Percentiles rank a stretch among this genome's conserved stretches.
phyloP scores from a whole-genome alignment of 176 grass and related monocot species.

The Miscanthus lutarioriparius region DNA sequence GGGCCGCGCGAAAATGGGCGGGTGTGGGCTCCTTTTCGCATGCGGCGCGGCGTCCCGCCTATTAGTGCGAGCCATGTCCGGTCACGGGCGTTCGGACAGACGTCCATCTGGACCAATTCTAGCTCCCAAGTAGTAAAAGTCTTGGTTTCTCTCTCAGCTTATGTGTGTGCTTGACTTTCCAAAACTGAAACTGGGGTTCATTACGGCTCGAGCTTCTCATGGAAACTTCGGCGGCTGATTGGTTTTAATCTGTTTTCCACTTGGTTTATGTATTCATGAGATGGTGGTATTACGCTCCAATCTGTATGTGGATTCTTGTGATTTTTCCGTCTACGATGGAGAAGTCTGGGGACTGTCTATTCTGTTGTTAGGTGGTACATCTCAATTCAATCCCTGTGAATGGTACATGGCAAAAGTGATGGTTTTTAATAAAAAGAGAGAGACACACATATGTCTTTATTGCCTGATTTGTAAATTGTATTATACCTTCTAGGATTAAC shows the following conservation, averaged over 20 bases:
- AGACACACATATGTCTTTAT: not conserved
- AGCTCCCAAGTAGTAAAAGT: no score
- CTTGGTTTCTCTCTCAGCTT: no score
- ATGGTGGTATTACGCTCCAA: not conserved
- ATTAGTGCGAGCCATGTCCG: no score
- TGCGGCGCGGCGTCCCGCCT: no score
- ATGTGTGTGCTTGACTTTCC: slow-evolving; percentile 2
- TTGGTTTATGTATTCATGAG: no score
- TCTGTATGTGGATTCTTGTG: not conserved
- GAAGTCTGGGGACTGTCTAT: not conserved
- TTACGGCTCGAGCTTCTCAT: not conserved
- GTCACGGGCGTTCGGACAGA: no score
- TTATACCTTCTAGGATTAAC: no score
- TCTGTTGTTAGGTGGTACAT: not conserved
- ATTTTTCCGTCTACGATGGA: not conserved
- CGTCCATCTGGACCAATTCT: no score
- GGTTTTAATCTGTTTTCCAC: not conserved
- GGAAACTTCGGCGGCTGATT: not conserved
- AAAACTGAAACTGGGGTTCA: not conserved
- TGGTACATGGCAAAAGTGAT: not conserved
- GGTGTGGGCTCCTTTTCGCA: no score
- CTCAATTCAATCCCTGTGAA: not conserved
- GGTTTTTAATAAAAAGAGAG: not conserved
- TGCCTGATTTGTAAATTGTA: no score
- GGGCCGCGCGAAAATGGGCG: no score